These are phyloP conservation scores for Collybia nuda DNA, from an alignment of 768 basidiomycete genomes.

Conservation along the genomic window DNA sequence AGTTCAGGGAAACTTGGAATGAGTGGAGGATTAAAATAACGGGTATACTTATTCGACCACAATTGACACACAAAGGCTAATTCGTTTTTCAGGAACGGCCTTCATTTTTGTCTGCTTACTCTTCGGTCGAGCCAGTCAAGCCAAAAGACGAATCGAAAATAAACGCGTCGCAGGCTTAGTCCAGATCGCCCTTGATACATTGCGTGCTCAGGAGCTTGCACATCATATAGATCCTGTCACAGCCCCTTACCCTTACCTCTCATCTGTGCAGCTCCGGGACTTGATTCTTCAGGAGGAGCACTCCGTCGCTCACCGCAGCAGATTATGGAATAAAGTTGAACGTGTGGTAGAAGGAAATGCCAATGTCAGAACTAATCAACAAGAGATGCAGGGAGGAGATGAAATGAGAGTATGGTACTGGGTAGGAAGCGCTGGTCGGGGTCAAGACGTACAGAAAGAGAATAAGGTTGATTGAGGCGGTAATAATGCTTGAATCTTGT, in stretches of 20 bases:
- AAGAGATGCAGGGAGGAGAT: constrained; percentile 83
- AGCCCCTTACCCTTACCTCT: constrained; percentile 73
- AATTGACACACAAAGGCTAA: constrained; percentile 3
- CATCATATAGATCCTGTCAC: constrained; percentile 82
- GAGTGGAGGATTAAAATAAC: constrained; percentile 66
- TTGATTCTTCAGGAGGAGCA: constrained; percentile 80
- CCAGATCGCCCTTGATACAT: constrained; percentile 73
- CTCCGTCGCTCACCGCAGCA: constrained; percentile 60
- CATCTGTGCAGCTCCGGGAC: constrained; percentile 87
- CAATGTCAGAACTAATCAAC: constrained; percentile 83
- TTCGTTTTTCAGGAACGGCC: constrained; percentile 1
- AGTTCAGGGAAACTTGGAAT: constrained; percentile 63
- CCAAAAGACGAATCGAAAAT: constrained; percentile 54
- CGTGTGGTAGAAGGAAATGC: constrained; percentile 86
- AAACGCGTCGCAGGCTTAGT: constrained; percentile 73
- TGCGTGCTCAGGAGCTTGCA: constrained; percentile 80
- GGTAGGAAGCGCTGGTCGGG: constrained; percentile 58
- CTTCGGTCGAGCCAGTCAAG: constrained; percentile 32
- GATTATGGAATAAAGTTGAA: constrained; percentile 83
- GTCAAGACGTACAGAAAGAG: constrained; percentile 2
- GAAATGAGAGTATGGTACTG: constrained; percentile 91
- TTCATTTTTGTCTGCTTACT: constrained; percentile 8
- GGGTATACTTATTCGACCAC: constrained; percentile 40
- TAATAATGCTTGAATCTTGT: background rate
- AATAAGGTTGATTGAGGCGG: no score